A percentile compares a stretch with the other conserved stretches of the same genome.
These are phyloP conservation scores for Lophiostoma macrostomum DNA, from an alignment of 495 filamentous ascomycete genomes.

Conservation along the genomic window DNA sequence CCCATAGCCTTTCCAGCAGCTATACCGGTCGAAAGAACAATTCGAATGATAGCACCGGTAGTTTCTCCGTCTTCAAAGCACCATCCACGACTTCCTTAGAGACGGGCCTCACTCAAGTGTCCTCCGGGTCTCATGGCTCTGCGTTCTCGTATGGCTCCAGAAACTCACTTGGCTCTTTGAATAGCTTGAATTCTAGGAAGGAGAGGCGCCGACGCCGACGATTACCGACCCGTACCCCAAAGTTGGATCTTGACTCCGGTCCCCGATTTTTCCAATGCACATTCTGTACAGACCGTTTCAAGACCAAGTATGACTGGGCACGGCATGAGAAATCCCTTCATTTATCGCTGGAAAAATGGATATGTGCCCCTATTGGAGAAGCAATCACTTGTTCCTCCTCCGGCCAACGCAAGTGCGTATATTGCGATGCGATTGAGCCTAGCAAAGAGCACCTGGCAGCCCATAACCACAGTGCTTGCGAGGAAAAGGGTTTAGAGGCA, in stretches of 20 bases:
- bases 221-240: constrained; percentile 46
- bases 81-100: constrained; percentile 72
- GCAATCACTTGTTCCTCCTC: constrained; percentile 45
- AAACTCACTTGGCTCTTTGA: constrained; percentile 64
- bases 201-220: constrained; percentile 69
- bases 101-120: constrained; percentile 48
- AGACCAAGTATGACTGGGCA: constrained; percentile 81
- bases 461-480: constrained; percentile 70
- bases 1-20: constrained; percentile 39
- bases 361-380: constrained; percentile 69
- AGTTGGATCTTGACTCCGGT: constrained; percentile 39
- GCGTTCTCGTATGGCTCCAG: constrained; percentile 67
- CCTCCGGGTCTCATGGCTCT: constrained; percentile 55
- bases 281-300: constrained; percentile 77
- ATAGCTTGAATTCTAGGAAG: constrained; percentile 50
- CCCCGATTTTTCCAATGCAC: constrained; percentile 70
- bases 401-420: constrained; percentile 58
- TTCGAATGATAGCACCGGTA: constrained; percentile 61
- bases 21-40: constrained; percentile 33
- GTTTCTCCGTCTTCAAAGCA: constrained; percentile 50
- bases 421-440: constrained; percentile 61
- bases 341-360: constrained; percentile 73
- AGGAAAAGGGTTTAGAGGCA: constrained; percentile 59
- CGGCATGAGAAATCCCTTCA: constrained; percentile 81
- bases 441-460: constrained; percentile 60